Base-by-base conservation (phyloP, 2,329 filamentous ascomycete species). In the Verticillium zaregamsianum region DNA sequence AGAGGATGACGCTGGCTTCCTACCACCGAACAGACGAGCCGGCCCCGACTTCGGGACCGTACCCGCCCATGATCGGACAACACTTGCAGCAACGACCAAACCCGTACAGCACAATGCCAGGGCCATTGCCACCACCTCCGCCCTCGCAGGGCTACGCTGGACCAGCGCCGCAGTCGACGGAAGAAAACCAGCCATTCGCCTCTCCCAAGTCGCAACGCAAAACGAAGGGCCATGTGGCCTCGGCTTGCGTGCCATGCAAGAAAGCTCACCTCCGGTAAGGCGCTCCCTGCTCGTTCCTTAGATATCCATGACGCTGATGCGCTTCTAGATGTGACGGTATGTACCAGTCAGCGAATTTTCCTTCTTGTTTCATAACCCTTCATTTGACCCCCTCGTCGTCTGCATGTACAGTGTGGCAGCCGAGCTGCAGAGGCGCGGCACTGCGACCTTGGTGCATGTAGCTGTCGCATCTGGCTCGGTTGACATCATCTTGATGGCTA, bases 221-320 rank as follows among this genome's bases (percentile, higher is more conserved):
- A 73, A 88, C 89, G 6, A 92, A 92, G 72, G 90, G 90, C 15
- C 91, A 95, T 77, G 91, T 94, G 59, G 90, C 90, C 58, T 93
- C 90, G 39, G 91, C 91, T 31, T 95, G 91, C 72, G 88, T 94
- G 67, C 92, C 92, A 63, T 95, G 91, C 78, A 94, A 94, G 73
- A 88, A 87, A 74, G 91, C 91, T 40, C 91, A 95, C 83, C 82
- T 95, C 66, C 82, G 86, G 85, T 88, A 76, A 71, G 79, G 68
- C 62, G n/a, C 45, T 23, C 37, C 55, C 23, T 25, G 33, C 52
- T 5, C 57, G 25, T 12, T 55, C 52, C 52, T 32, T 8, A 12
- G 15, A 32, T 2, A 55, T 32, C 14, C 52, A 49, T 61, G 63
- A 65, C 45, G 58, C 64, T 60, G 59, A 61, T 55, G 58, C 55